Percentiles rank a stretch among this genome's conserved stretches.
Evolutionary conservation across 371 early-diverging fungal genomes (phyloP).

Genomic region (Mucor racemosus): DNA sequence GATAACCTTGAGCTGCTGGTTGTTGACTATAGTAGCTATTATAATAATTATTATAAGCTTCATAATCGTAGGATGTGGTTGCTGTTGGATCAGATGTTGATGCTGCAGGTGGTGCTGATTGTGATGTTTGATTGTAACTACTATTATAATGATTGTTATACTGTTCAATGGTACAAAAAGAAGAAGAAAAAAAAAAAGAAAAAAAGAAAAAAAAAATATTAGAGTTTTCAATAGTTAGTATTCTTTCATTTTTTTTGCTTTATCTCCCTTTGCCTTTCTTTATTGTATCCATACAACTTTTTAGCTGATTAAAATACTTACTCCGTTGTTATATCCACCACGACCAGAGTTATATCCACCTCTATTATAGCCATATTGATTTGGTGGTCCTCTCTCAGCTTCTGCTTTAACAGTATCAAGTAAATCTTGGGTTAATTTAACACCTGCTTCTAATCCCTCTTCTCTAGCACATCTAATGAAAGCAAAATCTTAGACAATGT

Average conservation of each 20-base stretch:
- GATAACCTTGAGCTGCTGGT: conserved; percentile 24
- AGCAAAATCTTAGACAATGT: too few relatives aligned
- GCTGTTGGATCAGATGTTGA: conserved; percentile 21
- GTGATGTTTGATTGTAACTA: not conserved
- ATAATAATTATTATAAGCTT: conserved; percentile 19
- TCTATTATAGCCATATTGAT: conserved; percentile 39
- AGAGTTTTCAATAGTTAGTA: conserved; percentile 15
- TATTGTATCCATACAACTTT: too few relatives aligned
- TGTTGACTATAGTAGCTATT: conserved; percentile 25
- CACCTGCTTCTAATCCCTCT: conserved; percentile 73
- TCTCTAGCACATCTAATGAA: conserved; percentile 65
- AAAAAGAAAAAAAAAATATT: not conserved
- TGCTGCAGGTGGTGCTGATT: not conserved
- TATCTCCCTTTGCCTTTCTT: not conserved
- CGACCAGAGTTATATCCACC: conserved; percentile 26
- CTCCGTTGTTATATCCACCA: conserved; percentile 28
- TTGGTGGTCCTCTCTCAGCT: conserved; percentile 58
- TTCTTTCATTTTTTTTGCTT: conserved; percentile 2
- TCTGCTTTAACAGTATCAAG: conserved; percentile 79
- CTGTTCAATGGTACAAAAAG: conserved; percentile 10
- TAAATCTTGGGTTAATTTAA: conserved; percentile 73
- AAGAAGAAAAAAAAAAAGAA: too few relatives aligned
- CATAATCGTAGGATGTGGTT: conserved; percentile 17
- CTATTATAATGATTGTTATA: conserved; percentile 19
- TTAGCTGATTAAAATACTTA: too few relatives aligned